Evolutionary conservation across 495 filamentous ascomycete species (phyloP).

Genomic region (Friedmanniomyces simplex): DNA sequence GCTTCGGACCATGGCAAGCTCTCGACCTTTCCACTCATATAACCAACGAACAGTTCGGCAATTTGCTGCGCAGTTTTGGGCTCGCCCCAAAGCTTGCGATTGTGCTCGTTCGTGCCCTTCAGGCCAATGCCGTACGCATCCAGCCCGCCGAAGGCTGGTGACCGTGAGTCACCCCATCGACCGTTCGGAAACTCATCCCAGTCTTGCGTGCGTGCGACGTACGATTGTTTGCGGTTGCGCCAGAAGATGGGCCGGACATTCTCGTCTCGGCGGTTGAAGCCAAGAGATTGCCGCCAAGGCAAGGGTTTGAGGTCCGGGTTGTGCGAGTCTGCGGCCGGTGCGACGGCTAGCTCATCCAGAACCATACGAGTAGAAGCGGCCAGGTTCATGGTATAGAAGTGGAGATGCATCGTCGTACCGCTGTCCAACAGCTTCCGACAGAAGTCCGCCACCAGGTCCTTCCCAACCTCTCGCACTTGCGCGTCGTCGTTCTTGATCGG

Average conservation of each 20-base stretch:
- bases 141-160: constrained; percentile 92
- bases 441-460: constrained; percentile 81
- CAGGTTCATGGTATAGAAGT: constrained; percentile 99
- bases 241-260: constrained; percentile 99
- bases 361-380: constrained; percentile 90
- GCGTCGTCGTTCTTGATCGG: constrained; percentile 95
- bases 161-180: constrained; percentile 95
- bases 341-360: constrained; percentile 73
- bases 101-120: constrained; percentile 94
- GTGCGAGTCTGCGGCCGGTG: constrained; percentile 50
- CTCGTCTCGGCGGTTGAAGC: constrained; percentile 74
- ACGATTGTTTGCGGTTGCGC: constrained; percentile 92
- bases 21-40: constrained; percentile 67
- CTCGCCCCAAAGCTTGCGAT: constrained; percentile 89
- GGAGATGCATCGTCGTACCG: constrained; percentile 70
- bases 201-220: constrained; percentile 88
- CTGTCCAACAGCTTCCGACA: constrained; percentile 70
- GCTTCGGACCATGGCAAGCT: constrained; percentile 92
- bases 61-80: constrained; percentile 72
- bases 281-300: constrained; percentile 92
- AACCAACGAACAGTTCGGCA: constrained; percentile 69
- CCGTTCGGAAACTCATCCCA: constrained; percentile 99
- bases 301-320: constrained; percentile 72
- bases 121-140: constrained; percentile 92
- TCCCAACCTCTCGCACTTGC: constrained; percentile 82